Conservation (phyloP, 2,329 filamentous ascomycete genomes). For the Lecanicillium sp. region DNA sequence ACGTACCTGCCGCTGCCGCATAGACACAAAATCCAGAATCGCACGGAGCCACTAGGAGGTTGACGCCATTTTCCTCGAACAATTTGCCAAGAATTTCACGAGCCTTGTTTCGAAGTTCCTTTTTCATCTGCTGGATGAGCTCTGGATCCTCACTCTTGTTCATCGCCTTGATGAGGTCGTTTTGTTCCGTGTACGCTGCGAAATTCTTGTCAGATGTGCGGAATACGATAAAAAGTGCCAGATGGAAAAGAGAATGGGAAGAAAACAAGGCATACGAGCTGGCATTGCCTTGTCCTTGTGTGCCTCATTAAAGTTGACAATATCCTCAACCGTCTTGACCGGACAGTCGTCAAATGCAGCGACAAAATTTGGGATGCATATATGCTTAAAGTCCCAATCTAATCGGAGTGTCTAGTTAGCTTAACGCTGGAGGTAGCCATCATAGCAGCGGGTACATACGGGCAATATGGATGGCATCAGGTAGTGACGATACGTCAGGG, state of each 20-base stretch:
- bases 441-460: slow-evolving; percentile 7
- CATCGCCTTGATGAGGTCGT: slow-evolving; percentile 12
- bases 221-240: background rate
- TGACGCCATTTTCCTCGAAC: slow-evolving; percentile 5
- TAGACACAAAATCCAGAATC: slow-evolving; percentile 12
- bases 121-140: background rate
- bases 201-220: too few species aligned
- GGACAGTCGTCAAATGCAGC: slow-evolving; percentile 11
- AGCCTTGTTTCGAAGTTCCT: slow-evolving; percentile 3
- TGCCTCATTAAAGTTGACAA: slow-evolving; percentile 17
- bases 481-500: slow-evolving; percentile 1
- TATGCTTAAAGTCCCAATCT: slow-evolving; percentile 17
- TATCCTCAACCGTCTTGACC: slow-evolving; percentile 6
- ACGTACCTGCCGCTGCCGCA: slow-evolving; percentile 11
- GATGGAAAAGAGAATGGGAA: background rate
- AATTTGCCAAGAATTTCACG: slow-evolving; percentile 4
- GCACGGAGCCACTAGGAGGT: slow-evolving; percentile 8
- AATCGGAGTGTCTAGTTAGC: background rate
- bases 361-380: slow-evolving; percentile 12
- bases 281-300: slow-evolving; percentile 12
- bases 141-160: slow-evolving; percentile 5
- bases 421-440: background rate
- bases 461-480: slow-evolving; percentile 6
- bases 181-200: slow-evolving; percentile 11
- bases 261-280: slow-evolving; percentile 7